Evolutionary conservation across 306 rosid genomes (phyloP).

Genomic region (Ochetophila trinervis): DNA sequence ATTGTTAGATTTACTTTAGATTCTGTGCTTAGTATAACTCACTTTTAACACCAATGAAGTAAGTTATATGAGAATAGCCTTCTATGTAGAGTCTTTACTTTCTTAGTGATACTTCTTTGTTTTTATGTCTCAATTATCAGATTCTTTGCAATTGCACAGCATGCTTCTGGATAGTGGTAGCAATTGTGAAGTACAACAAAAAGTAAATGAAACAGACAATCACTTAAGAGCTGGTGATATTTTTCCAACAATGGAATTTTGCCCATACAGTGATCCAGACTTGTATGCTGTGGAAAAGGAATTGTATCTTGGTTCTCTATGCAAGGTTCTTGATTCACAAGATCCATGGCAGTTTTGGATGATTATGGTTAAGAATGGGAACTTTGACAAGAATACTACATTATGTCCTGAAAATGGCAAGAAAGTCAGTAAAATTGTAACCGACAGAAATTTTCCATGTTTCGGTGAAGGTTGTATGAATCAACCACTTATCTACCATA

Average conservation of each 20-base stretch:
- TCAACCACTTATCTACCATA: constrained; percentile 51
- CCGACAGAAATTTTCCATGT: constrained; percentile 46
- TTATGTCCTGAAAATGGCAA: constrained; percentile 56
- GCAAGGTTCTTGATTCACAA: constrained; percentile 32
- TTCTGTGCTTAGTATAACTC: constrained; percentile 3
- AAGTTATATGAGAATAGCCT: neutral
- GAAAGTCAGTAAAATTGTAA: constrained; percentile 27
- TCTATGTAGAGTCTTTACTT: neutral
- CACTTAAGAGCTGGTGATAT: constrained; percentile 34
- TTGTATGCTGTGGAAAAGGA: constrained; percentile 50
- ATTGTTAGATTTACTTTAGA: neutral
- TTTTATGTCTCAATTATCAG: constrained; percentile 12
- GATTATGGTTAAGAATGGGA: constrained; percentile 61
- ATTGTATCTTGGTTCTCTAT: constrained; percentile 41
- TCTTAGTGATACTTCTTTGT: neutral
- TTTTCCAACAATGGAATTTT: constrained; percentile 32
- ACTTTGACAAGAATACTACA: constrained; percentile 49
- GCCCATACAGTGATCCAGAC: constrained; percentile 36
- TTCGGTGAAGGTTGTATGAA: constrained; percentile 67
- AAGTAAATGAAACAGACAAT: constrained; percentile 41
- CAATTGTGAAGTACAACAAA: constrained; percentile 30
- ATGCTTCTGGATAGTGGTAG: neutral
- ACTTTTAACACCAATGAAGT: neutral
- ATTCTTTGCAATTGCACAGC: constrained; percentile 7
- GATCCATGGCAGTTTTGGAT: constrained; percentile 60